Percentiles rank a stretch among this genome's conserved stretches.
Evolutionary conservation across 768 basidiomycete genomes (phyloP).

Genomic region (Leucosporidium scottii): DNA sequence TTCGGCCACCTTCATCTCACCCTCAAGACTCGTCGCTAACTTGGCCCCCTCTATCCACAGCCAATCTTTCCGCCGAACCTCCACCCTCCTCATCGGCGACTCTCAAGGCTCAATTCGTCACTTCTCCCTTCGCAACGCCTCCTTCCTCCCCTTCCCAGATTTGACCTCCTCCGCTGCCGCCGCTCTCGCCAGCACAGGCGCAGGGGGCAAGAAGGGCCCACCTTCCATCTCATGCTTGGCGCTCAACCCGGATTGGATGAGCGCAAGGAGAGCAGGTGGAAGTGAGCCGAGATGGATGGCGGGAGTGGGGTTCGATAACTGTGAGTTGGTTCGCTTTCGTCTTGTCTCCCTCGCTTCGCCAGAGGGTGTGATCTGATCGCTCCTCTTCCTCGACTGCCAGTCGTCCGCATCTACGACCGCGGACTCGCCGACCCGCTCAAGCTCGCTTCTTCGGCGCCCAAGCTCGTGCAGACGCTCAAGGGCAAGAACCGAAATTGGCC

Average conservation of each 20-base stretch:
- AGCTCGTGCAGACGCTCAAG: slow-evolving; percentile 7
- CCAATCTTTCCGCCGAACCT: slow-evolving; percentile 4
- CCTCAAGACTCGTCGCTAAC: neutral
- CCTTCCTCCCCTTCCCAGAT: slow-evolving; percentile 2
- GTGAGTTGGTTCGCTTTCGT: neutral
- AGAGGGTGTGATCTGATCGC: neutral
- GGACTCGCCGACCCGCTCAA: neutral
- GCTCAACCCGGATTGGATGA: neutral
- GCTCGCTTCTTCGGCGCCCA: neutral
- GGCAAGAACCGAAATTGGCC: slow-evolving; percentile 13
- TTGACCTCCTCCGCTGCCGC: neutral
- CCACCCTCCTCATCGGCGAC: slow-evolving; percentile 5
- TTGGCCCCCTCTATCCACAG: neutral
- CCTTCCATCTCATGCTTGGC: slow-evolving; percentile 1
- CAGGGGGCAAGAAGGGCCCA: neutral
- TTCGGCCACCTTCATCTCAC: neutral
- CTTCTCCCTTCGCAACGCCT: slow-evolving; percentile 1
- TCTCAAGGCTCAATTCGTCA: neutral
- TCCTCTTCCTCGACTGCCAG: neutral
- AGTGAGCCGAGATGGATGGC: slow-evolving; percentile 8
- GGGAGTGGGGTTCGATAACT: slow-evolving; percentile 10
- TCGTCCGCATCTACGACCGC: slow-evolving; percentile 3
- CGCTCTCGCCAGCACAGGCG: neutral
- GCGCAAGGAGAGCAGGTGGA: neutral
- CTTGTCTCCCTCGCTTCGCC: neutral